phyloP scores from a whole-genome alignment of 1,284 basidiomycete genomes.

The Xerocomus amazonicus region DNA sequence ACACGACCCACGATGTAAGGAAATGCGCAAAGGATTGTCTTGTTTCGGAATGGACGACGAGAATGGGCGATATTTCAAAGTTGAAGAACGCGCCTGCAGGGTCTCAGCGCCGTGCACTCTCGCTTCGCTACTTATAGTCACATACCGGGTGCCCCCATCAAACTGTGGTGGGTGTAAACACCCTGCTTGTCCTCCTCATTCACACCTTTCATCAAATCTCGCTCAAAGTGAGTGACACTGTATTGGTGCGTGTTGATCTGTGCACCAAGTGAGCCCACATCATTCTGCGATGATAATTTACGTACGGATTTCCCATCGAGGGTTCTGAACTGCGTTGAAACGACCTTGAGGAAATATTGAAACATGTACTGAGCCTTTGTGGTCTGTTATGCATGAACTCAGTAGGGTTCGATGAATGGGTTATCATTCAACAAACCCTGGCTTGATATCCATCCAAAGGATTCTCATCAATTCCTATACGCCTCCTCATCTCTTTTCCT shows the following conservation, averaged over 20 bases:
- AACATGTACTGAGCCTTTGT: conserved; percentile 82
- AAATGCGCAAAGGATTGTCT: conserved; percentile 97
- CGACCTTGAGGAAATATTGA: conserved; percentile 97
- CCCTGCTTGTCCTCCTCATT: conserved; percentile 65
- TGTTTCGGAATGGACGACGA: conserved; percentile 86
- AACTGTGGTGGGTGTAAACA: conserved; percentile 78
- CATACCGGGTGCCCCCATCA: conserved; percentile 72
- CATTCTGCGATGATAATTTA: conserved; percentile 10
- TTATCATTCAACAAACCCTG: conserved; percentile 43
- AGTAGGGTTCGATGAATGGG: conserved; percentile 3
- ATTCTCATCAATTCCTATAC: conserved; percentile 71
- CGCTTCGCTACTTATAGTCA: conserved; percentile 10
- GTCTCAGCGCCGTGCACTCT: neutral
- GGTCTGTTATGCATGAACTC: conserved; percentile 42
- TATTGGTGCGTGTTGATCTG: conserved; percentile 87
- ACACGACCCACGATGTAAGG: conserved; percentile 78
- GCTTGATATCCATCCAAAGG: conserved; percentile 75
- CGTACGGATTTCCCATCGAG: conserved; percentile 70
- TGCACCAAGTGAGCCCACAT: conserved; percentile 5
- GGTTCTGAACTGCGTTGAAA: conserved; percentile 86
- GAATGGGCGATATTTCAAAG: conserved; percentile 97
- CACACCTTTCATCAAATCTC: conserved; percentile 70
- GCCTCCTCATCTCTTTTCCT: conserved; percentile 68
- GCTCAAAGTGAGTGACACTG: conserved; percentile 93
- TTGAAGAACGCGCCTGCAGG: conserved; percentile 82